A percentile compares a stretch with the other conserved stretches of the same genome.
Evolutionary conservation across 2,329 filamentous ascomycete species (phyloP).

Genomic region (Monosporascus sp.): DNA sequence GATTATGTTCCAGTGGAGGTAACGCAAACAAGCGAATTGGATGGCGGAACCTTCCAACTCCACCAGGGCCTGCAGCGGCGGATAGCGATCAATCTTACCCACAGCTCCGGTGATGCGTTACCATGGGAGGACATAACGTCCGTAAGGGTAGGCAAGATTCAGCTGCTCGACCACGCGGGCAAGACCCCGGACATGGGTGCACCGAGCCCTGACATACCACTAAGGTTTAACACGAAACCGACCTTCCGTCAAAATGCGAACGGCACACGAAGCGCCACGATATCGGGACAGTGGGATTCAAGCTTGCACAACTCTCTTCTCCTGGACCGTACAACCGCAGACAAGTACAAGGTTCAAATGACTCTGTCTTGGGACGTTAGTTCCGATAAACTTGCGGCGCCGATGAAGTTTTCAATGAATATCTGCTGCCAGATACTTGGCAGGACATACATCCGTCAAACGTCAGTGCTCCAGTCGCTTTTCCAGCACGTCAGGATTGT

Average conservation of each 20-base stretch:
- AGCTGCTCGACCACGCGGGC: conserved; percentile 77
- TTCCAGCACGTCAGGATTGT: conserved; percentile 84
- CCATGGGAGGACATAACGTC: conserved; percentile 81
- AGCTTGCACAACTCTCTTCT: conserved; percentile 87
- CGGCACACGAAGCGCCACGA: conserved; percentile 78
- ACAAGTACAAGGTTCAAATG: conserved; percentile 88
- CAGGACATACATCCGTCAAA: conserved; percentile 76
- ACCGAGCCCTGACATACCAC: conserved; percentile 64
- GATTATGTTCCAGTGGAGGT: conserved; percentile 92
- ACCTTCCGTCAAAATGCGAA: conserved; percentile 81
- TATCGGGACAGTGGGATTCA: conserved; percentile 95
- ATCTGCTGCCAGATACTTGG: conserved; percentile 79
- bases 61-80: conserved; percentile 91
- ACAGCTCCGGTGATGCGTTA: conserved; percentile 81
- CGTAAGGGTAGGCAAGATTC: conserved; percentile 74
- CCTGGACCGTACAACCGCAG: conserved; percentile 88
- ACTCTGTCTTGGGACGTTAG: conserved; percentile 80
- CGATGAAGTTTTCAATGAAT: conserved; percentile 81
- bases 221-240: conserved; percentile 75
- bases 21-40: conserved; percentile 75
- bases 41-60: conserved; percentile 87
- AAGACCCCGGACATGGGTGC: conserved; percentile 76
- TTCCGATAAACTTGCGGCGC: conserved; percentile 77
- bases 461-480: conserved; percentile 79
- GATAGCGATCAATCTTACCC: conserved; percentile 81